Conservation (phyloP, 2,329 filamentous ascomycete genomes). For the Domatiomyces globalis region DNA sequence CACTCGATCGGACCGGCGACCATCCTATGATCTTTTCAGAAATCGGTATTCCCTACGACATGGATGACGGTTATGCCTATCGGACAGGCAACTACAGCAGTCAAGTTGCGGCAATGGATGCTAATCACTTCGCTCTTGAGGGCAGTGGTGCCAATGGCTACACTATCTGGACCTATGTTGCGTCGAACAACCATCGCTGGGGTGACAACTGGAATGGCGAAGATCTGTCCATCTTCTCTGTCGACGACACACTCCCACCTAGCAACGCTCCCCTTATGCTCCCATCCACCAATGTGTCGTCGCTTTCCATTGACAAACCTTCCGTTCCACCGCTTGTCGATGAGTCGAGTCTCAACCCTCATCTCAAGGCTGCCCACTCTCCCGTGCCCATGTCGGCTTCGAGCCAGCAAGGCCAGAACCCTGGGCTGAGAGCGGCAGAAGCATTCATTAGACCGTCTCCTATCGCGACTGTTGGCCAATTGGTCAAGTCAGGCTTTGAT, state of each 20-base stretch:
- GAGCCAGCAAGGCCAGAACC: constrained; percentile 37
- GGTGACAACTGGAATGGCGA: constrained; percentile 98
- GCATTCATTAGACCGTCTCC: constrained; percentile 82
- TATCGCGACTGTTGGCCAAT: constrained; percentile 55
- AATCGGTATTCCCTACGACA: constrained; percentile 96
- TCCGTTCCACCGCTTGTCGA: constrained; percentile 33
- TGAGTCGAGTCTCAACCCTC: constrained; percentile 48
- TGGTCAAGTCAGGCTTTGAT: constrained; percentile 66
- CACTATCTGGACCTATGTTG: constrained; percentile 76
- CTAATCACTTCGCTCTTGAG: constrained; percentile 87
- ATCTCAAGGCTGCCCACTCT: constrained; percentile 50
- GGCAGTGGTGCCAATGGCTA: constrained; percentile 72
- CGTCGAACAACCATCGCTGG: constrained; percentile 71
- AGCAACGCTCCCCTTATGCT: constrained; percentile 18
- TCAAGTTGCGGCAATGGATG: constrained; percentile 83
- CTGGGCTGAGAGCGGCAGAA: constrained; percentile 78
- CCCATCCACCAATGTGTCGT: constrained; percentile 28
- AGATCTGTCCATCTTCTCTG: constrained; percentile 77
- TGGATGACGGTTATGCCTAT: constrained; percentile 94
- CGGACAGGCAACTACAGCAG: constrained; percentile 90
- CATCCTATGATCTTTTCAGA: constrained; percentile 86
- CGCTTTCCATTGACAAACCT: constrained; percentile 23
- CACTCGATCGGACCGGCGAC: constrained; percentile 71
- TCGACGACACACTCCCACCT: constrained; percentile 56
- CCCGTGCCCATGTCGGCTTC: neutral